Conservation (phyloP, 1,139 yeast species). For the Debaryomyces sp. region DNA sequence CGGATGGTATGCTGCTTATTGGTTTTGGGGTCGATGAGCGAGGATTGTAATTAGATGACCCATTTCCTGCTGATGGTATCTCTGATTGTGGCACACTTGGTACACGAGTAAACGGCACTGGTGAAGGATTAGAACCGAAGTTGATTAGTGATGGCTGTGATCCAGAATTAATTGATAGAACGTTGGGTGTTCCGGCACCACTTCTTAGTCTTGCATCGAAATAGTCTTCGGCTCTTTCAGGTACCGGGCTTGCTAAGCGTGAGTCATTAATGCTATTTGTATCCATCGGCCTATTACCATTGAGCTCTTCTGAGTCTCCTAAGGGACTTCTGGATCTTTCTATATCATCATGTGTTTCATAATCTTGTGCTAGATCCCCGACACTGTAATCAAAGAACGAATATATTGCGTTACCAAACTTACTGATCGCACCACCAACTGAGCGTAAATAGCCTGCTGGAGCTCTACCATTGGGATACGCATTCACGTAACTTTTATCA, state of each 20-base stretch:
- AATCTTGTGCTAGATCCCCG: slow-evolving; percentile 16
- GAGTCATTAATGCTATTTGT: neutral
- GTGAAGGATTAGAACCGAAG: slow-evolving; percentile 15
- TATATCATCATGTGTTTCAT: slow-evolving; percentile 4
- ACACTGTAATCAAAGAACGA: slow-evolving; percentile 49
- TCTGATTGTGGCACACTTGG: neutral
- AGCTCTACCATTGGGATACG: slow-evolving; percentile 17
- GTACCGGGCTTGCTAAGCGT: neutral
- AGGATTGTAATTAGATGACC: slow-evolving; percentile 7
- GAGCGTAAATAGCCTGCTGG: slow-evolving; percentile 19
- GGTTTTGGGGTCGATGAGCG: slow-evolving; percentile 22
- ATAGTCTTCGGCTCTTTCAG: slow-evolving; percentile 6
- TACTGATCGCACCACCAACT: slow-evolving; percentile 18
- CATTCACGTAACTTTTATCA: slow-evolving; percentile 21
- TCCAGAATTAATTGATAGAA: slow-evolving; percentile 22
- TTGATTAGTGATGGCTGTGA: slow-evolving; percentile 21
- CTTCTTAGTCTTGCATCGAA: slow-evolving; percentile 3
- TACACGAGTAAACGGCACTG: slow-evolving; percentile 4
- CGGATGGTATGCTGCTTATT: slow-evolving; percentile 15
- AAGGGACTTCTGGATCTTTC: slow-evolving; percentile 6
- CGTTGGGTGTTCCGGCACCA: slow-evolving; percentile 17
- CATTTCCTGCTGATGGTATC: neutral
- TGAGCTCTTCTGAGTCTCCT: neutral
- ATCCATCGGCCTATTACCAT: slow-evolving; percentile 1
- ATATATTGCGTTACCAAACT: slow-evolving; percentile 35